Evolutionary conservation across 345 rosid genomes (phyloP).

Genomic region (Erodium maritimum): DNA sequence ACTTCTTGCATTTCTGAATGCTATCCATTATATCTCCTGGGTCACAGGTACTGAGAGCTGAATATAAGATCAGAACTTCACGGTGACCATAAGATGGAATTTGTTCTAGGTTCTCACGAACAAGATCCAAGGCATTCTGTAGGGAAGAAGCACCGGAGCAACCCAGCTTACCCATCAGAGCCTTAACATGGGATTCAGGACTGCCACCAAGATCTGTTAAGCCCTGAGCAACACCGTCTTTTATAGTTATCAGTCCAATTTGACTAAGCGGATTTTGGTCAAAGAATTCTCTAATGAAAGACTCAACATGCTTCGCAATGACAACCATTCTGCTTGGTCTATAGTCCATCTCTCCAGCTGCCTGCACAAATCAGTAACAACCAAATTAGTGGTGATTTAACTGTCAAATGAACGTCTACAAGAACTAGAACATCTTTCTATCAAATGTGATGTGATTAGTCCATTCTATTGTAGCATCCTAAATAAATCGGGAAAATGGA

Average conservation of each 20-base stretch:
- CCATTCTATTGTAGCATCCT: too few species aligned
- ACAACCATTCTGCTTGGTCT: slow-evolving; percentile 66
- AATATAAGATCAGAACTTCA: slow-evolving; percentile 71
- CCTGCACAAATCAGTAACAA: slow-evolving; percentile 27
- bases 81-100: slow-evolving; percentile 88
- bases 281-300: slow-evolving; percentile 84
- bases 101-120: slow-evolving; percentile 53
- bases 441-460: too few species aligned
- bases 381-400: too few species aligned
- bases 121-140: slow-evolving; percentile 76
- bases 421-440: too few species aligned
- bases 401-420: too few species aligned
- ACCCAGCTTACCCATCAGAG: slow-evolving; percentile 75
- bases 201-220: slow-evolving; percentile 92
- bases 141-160: slow-evolving; percentile 73
- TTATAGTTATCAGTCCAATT: slow-evolving; percentile 55
- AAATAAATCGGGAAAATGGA: too few species aligned
- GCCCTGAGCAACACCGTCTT: slow-evolving; percentile 71
- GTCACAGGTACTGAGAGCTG: slow-evolving; percentile 79
- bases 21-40: slow-evolving; percentile 90
- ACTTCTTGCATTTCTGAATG: slow-evolving; percentile 65
- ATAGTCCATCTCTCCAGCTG: slow-evolving; percentile 72
- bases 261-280: slow-evolving; percentile 91
- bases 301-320: slow-evolving; percentile 62
- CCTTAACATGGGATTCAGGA: slow-evolving; percentile 79